Percentiles rank a stretch among this genome's conserved stretches.
phyloP scores from a whole-genome alignment of 2,329 filamentous ascomycete genomes.

The Neofusicoccum laricinum region DNA sequence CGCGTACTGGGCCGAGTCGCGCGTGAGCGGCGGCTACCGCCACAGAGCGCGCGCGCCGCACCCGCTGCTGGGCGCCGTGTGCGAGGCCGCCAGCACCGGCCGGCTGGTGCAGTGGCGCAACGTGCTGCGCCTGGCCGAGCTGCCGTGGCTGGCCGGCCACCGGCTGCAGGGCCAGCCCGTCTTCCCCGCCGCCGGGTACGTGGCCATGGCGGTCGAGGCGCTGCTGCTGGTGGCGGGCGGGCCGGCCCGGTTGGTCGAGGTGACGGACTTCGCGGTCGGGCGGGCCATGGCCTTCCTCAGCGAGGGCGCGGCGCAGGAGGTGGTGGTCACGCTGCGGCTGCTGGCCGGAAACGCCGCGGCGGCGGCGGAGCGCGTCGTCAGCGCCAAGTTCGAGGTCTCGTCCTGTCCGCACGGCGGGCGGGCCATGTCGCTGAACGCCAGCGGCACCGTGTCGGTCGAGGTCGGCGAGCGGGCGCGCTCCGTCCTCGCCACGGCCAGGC shows the following conservation, averaged over 20 bases:
- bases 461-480: not conserved
- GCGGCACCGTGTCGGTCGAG: conserved; percentile 4
- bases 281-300: too few species aligned
- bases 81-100: conserved; percentile 19
- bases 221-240: conserved; percentile 25
- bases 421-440: not conserved
- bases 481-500: not conserved
- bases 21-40: conserved; percentile 15
- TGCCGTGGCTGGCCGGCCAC: conserved; percentile 24
- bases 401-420: not conserved
- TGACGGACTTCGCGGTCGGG: conserved; percentile 17
- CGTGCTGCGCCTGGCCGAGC: conserved; percentile 16
- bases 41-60: conserved; percentile 22
- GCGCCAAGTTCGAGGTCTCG: not conserved
- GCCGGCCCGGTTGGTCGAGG: conserved; percentile 15
- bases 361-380: not conserved
- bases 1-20: conserved; percentile 21
- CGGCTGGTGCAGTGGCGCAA: conserved; percentile 25
- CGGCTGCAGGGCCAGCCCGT: conserved; percentile 32
- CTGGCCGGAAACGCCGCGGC: too few species aligned
- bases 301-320: not conserved
- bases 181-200: conserved; percentile 46
- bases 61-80: conserved; percentile 21
- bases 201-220: conserved; percentile 37
- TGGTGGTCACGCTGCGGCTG: not conserved